Evolutionary conservation across 495 filamentous ascomycete genomes (phyloP).

Genomic region (Annulohypoxylon stygium): DNA sequence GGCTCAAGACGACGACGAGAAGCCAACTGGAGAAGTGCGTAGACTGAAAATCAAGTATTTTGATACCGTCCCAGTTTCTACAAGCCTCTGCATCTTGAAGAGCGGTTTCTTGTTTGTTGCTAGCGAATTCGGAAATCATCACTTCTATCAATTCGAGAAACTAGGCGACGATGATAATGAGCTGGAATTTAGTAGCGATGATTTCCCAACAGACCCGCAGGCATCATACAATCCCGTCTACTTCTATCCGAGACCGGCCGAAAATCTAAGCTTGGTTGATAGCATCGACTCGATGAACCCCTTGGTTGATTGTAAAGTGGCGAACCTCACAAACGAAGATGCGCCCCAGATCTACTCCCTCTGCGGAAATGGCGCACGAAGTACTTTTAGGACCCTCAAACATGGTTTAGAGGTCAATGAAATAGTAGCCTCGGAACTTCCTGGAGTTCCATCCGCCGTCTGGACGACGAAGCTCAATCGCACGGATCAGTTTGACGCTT

Average conservation of each 20-base stretch:
- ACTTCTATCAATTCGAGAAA: slow-evolving; percentile 97
- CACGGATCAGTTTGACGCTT: slow-evolving; percentile 85
- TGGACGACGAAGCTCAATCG: slow-evolving; percentile 95
- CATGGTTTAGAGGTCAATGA: slow-evolving; percentile 94
- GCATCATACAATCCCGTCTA: slow-evolving; percentile 79
- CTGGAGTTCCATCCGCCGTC: slow-evolving; percentile 84
- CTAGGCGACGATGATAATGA: slow-evolving; percentile 97
- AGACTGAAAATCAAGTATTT: slow-evolving; percentile 96
- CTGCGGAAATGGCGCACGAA: slow-evolving; percentile 87
- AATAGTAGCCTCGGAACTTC: slow-evolving; percentile 91
- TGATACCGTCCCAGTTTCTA: slow-evolving; percentile 91
- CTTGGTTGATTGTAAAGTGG: slow-evolving; percentile 88
- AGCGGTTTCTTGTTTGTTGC: slow-evolving; percentile 96
- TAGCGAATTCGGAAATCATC: slow-evolving; percentile 90
- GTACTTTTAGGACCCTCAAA: slow-evolving; percentile 89
- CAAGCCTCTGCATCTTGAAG: slow-evolving; percentile 89
- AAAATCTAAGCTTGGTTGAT: slow-evolving; percentile 87
- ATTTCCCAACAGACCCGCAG: slow-evolving; percentile 78
- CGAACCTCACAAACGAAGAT: slow-evolving; percentile 89
- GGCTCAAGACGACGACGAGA: slow-evolving; percentile 82
- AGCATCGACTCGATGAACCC: slow-evolving; percentile 92
- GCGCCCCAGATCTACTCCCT: slow-evolving; percentile 96
- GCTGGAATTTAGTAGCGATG: slow-evolving; percentile 83
- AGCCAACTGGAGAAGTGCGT: slow-evolving; percentile 82
- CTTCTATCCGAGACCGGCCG: slow-evolving; percentile 83